Evolutionary conservation across 2,329 filamentous ascomycete genomes (phyloP).

Genomic region (Trichophyton benhamiae): DNA sequence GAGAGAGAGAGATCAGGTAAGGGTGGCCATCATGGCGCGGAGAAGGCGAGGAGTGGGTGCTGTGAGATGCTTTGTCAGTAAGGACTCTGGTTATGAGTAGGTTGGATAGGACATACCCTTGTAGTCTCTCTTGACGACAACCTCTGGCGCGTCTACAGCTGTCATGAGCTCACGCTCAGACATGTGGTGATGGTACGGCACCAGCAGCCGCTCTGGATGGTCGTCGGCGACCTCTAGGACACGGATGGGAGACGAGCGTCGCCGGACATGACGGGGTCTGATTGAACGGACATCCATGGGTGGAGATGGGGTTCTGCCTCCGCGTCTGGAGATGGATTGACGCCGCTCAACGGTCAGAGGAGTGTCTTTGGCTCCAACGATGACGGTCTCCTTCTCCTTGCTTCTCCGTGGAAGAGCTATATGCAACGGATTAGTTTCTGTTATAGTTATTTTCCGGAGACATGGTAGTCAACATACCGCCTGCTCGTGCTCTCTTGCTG

Average conservation of each 20-base stretch:
- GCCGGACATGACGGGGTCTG: slow-evolving; percentile 6
- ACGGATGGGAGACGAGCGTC: slow-evolving; percentile 27
- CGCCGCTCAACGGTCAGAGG: slow-evolving; percentile 24
- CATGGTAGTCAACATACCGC: slow-evolving; percentile 36
- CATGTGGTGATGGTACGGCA: slow-evolving; percentile 36
- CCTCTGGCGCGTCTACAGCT: slow-evolving; percentile 56
- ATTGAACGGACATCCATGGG: neutral
- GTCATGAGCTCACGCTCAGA: slow-evolving; percentile 52
- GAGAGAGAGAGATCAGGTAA: slow-evolving; percentile 41
- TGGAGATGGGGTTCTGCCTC: neutral
- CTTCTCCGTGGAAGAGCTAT: slow-evolving; percentile 8
- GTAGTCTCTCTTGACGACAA: slow-evolving; percentile 68
- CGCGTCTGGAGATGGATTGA: slow-evolving; percentile 15
- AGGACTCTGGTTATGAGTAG: neutral
- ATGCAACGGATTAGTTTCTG: neutral
- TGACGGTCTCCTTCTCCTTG: slow-evolving; percentile 11
- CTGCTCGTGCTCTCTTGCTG: neutral
- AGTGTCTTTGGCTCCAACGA: slow-evolving; percentile 17
- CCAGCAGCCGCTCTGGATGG: slow-evolving; percentile 32
- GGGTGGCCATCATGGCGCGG: slow-evolving; percentile 57
- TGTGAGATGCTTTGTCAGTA: slow-evolving; percentile 23
- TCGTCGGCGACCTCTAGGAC: slow-evolving; percentile 24
- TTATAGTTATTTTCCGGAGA: neutral
- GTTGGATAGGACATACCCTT: slow-evolving; percentile 66
- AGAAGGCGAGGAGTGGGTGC: slow-evolving; percentile 53